These are phyloP conservation scores for Tausonia pullulans DNA, from an alignment of 1,284 basidiomycete genomes.

Conservation along the genomic window DNA sequence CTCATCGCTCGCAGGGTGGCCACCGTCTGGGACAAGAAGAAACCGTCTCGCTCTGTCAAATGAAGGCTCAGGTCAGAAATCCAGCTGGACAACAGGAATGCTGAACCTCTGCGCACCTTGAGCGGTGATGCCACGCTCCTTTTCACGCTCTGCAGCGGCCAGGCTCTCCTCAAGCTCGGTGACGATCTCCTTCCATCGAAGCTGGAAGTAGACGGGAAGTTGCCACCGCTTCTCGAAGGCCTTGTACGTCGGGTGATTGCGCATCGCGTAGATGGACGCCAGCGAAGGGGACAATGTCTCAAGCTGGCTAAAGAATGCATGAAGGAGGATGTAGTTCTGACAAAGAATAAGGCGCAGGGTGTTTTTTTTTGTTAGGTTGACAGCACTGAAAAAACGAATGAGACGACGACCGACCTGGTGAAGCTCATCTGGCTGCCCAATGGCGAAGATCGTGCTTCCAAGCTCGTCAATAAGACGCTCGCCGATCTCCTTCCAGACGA, in stretches of 20 bases:
- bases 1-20: slow-evolving; percentile 61
- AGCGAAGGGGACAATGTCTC: slow-evolving; percentile 66
- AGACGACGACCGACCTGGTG: slow-evolving; percentile 49
- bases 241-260: slow-evolving; percentile 54
- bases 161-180: slow-evolving; percentile 58
- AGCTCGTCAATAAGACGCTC: slow-evolving; percentile 70
- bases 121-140: background rate
- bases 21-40: slow-evolving; percentile 46
- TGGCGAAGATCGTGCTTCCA: slow-evolving; percentile 71
- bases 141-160: slow-evolving; percentile 18
- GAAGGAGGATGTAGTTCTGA: slow-evolving; percentile 70
- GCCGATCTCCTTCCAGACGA: slow-evolving; percentile 77
- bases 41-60: slow-evolving; percentile 20
- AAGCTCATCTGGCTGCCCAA: slow-evolving; percentile 80
- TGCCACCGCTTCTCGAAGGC: slow-evolving; percentile 84
- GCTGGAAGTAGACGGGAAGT: slow-evolving; percentile 89
- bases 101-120: background rate
- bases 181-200: slow-evolving; percentile 93
- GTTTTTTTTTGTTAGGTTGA: background rate
- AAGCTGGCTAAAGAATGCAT: slow-evolving; percentile 71
- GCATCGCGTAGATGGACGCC: slow-evolving; percentile 56
- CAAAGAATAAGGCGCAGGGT: background rate
- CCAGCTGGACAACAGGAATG: background rate
- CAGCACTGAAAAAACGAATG: background rate
- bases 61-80: background rate